These are phyloP conservation scores for Tinospora cordifolia DNA, from an alignment of 164 flowering plant species.

Conservation along the genomic window DNA sequence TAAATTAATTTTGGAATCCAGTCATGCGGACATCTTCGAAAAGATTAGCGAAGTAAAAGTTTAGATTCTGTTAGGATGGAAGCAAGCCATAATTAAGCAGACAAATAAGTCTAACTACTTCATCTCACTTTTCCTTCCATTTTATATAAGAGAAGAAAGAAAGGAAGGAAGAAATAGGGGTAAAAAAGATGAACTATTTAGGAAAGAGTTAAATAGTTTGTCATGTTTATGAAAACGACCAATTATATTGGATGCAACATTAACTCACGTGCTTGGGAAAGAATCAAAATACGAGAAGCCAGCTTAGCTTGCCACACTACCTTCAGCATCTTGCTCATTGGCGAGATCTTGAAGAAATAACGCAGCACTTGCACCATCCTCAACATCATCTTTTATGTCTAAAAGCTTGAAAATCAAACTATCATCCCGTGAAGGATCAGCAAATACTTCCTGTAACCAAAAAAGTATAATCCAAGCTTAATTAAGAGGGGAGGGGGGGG, in stretches of 20 bases:
- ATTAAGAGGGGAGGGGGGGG: too few species aligned
- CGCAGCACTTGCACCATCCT: constrained; percentile 57
- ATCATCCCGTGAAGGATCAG: constrained; percentile 74
- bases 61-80: too few species aligned
- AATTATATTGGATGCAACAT: not conserved
- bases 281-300: not conserved
- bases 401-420: constrained; percentile 72
- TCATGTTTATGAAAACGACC: not conserved
- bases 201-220: not conserved
- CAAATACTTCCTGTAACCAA: constrained; percentile 60
- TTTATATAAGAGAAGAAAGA: too few species aligned
- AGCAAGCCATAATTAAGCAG: too few species aligned
- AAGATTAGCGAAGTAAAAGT: too few species aligned
- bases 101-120: too few species aligned
- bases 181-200: not conserved
- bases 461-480: not conserved
- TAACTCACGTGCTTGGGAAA: too few species aligned
- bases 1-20: too few species aligned
- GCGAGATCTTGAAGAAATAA: constrained; percentile 92
- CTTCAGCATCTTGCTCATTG: constrained; percentile 71
- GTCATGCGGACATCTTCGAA: too few species aligned
- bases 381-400: constrained; percentile 68
- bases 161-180: too few species aligned
- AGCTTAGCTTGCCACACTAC: constrained; percentile 30
- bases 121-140: too few species aligned